Evolutionary conservation across 139 green algal genomes (phyloP), one percentile per base, ranked within the genome.

Genomic region (Mychonastes homosphaera): DNA sequence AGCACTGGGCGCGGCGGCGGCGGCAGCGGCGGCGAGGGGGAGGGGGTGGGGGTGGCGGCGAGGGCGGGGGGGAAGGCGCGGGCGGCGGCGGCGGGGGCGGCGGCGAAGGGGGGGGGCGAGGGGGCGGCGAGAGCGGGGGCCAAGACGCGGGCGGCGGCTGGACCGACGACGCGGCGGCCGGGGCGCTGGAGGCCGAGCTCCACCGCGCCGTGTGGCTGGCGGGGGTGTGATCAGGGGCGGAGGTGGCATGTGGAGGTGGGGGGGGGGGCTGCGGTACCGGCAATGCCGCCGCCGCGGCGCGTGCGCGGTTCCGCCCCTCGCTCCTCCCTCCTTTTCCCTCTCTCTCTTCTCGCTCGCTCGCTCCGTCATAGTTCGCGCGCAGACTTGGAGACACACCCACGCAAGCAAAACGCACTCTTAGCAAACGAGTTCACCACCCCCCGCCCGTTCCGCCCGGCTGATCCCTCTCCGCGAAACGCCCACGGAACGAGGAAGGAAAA

Each of bases 191-290:
- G 53, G 64, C 61, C 1, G 18, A 63, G 3, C 24, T 79, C 19
- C 78, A 85, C 62, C 39, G 69, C 6, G 62, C 78, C 13, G 74
- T 79, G 26, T 85, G 78, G 78, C 63, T 85, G 28, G 69, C 69
- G 10, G 78, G 78, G 3, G 32, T 68, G 46, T 82, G 18, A 49
- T n/a, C n/a, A n/a, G n/a, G n/a, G n/a, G n/a, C n/a, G n/a, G n/a
- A n/a, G n/a, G n/a, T n/a, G n/a, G n/a, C n/a, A n/a, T n/a, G n/a
- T n/a, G n/a, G n/a, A n/a, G n/a, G n/a, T n/a, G n/a, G n/a, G n/a
- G n/a, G n/a, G n/a, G n/a, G 26, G 4, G 18, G 6, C 52, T 44
- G 1, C 23, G 23, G 29, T 52, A 19, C 16, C n/a, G 28, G n/a
- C 21, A 30, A 21, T 21, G 2, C 6, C 19, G 6, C 24, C n/a